phyloP scores from a whole-genome alignment of 1,284 basidiomycete species.

The Gomphus sp. region DNA sequence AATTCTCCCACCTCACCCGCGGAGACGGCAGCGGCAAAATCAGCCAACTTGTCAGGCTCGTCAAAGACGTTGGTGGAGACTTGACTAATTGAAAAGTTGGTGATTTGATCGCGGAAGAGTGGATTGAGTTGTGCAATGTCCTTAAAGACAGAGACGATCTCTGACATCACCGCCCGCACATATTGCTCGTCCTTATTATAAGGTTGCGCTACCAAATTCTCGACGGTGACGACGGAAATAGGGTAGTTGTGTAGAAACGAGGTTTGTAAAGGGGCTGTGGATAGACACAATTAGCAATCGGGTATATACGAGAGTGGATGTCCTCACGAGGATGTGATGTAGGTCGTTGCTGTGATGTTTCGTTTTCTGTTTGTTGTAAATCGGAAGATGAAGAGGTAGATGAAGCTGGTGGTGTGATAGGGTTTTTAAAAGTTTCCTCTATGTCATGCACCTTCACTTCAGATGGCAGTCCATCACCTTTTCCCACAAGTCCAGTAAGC shows the following conservation, averaged over 20 bases:
- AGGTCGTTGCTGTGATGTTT: background rate
- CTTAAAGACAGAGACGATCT: constrained; percentile 97
- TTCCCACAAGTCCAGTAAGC: constrained; percentile 81
- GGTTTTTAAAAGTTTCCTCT: constrained; percentile 29
- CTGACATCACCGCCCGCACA: constrained; percentile 92
- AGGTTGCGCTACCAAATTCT: constrained; percentile 73
- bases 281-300: background rate
- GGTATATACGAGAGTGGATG: background rate
- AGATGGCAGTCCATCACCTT: constrained; percentile 29
- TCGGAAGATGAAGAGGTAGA: constrained; percentile 26
- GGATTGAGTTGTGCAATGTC: constrained; percentile 97
- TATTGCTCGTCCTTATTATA: constrained; percentile 93
- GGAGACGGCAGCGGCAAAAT: constrained; percentile 95
- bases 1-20: constrained; percentile 87
- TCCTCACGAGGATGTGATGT: background rate
- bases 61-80: constrained; percentile 97
- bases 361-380: background rate
- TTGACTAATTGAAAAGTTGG: constrained; percentile 94
- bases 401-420: constrained; percentile 40
- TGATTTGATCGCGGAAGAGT: constrained; percentile 96
- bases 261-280: constrained; percentile 63
- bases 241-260: constrained; percentile 87
- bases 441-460: constrained; percentile 40
- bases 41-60: constrained; percentile 96
- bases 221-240: constrained; percentile 87